Percentiles rank a stretch among this genome's conserved stretches.
Conservation (phyloP, 441 rosid species). For the Pelargonium myrrhifolium region DNA sequence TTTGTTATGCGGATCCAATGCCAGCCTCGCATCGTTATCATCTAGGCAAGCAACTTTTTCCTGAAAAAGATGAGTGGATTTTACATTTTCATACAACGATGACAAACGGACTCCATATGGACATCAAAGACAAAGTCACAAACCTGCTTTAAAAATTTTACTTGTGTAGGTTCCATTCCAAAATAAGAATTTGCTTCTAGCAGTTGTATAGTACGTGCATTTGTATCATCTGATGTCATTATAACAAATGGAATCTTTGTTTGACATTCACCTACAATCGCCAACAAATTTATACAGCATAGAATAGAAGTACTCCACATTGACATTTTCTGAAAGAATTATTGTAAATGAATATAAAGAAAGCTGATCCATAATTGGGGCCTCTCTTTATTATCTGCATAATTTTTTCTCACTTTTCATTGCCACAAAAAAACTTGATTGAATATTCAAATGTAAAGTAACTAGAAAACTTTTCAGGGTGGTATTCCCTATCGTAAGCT, state of each 20-base stretch:
- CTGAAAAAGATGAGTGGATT: slow-evolving; percentile 32
- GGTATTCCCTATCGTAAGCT: neutral
- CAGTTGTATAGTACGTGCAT: slow-evolving; percentile 57
- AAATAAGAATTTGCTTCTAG: slow-evolving; percentile 72
- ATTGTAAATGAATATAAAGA: neutral
- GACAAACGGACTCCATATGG: neutral
- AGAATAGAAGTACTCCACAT: neutral
- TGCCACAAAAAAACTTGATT: too few relatives aligned
- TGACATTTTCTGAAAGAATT: neutral
- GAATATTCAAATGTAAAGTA: neutral
- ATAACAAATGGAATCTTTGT: slow-evolving; percentile 75
- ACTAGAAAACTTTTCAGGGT: neutral
- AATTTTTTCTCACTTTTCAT: neutral
- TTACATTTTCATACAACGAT: slow-evolving; percentile 6
- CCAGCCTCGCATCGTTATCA: slow-evolving; percentile 87
- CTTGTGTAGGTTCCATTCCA: slow-evolving; percentile 86
- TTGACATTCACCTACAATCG: slow-evolving; percentile 38
- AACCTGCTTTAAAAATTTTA: slow-evolving; percentile 92
- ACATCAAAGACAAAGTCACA: slow-evolving; percentile 13
- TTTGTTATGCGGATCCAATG: slow-evolving; percentile 68
- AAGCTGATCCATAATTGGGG: neutral
- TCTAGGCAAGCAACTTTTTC: slow-evolving; percentile 98
- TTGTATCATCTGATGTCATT: slow-evolving; percentile 98
- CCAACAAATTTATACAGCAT: neutral
- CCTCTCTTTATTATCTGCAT: neutral